These are phyloP conservation scores for Phyllosticta citriasiana DNA, from an alignment of 2,329 filamentous ascomycete genomes.

Conservation along the genomic window DNA sequence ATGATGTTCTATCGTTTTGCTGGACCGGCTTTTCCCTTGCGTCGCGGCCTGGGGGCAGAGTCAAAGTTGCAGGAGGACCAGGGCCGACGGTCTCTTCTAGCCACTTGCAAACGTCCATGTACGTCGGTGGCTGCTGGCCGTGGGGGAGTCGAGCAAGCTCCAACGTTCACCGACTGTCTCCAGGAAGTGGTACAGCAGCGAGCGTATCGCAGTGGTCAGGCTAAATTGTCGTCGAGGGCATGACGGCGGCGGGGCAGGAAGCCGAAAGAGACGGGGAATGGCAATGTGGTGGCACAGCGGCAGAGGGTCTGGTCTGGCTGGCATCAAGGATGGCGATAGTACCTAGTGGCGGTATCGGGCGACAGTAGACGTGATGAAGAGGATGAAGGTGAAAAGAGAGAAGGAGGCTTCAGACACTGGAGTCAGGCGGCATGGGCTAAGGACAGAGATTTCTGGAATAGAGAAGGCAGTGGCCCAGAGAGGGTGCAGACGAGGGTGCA, in stretches of 20 bases:
- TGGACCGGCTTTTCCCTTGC: slow-evolving; percentile 13
- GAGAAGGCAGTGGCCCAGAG: slow-evolving; percentile 1
- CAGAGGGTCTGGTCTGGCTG: background rate
- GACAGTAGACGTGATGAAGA: slow-evolving; percentile 4
- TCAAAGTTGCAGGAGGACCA: slow-evolving; percentile 16
- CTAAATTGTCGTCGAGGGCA: slow-evolving; percentile 8
- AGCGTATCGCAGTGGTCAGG: slow-evolving; percentile 2
- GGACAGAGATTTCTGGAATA: slow-evolving; percentile 3
- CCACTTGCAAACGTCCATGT: slow-evolving; percentile 38
- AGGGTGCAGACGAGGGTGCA: background rate
- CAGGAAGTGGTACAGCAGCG: slow-evolving; percentile 21
- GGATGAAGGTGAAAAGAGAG: slow-evolving; percentile 1
- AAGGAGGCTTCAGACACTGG: background rate
- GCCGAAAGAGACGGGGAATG: slow-evolving; percentile 9
- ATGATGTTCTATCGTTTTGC: slow-evolving; percentile 6
- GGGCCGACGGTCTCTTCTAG: slow-evolving; percentile 29
- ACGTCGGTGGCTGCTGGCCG: slow-evolving; percentile 6
- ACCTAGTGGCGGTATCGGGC: slow-evolving; percentile 1
- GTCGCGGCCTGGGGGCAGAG: slow-evolving; percentile 16
- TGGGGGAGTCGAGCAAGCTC: slow-evolving; percentile 4
- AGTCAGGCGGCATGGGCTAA: background rate
- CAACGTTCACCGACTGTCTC: slow-evolving; percentile 11
- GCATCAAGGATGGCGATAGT: background rate
- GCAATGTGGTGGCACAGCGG: slow-evolving; percentile 19
- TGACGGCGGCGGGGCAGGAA: slow-evolving; percentile 14